Percentiles rank a stretch among this genome's conserved stretches.
Conservation (phyloP, 1,139 yeast species). For the Arxiozyma bovina region DNA sequence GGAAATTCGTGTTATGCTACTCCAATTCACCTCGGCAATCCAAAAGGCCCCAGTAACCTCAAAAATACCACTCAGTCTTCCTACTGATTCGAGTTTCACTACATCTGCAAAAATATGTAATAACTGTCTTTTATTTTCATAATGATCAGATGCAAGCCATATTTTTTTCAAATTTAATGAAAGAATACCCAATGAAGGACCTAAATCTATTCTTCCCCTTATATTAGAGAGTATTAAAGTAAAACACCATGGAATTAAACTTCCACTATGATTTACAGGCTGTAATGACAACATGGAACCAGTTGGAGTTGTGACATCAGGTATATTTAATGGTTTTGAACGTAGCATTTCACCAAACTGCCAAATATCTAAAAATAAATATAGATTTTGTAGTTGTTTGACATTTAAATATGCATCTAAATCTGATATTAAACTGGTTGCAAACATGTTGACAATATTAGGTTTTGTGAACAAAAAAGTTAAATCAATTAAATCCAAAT, state of each 20-base stretch:
- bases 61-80: constrained; percentile 72
- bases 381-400: constrained; percentile 80
- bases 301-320: constrained; percentile 8
- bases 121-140: constrained; percentile 64
- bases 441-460: constrained; percentile 36
- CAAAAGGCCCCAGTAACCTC: constrained; percentile 42
- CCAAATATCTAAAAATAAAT: constrained; percentile 83
- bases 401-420: constrained; percentile 61
- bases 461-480: constrained; percentile 38
- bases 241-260: constrained; percentile 58
- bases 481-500: constrained; percentile 42
- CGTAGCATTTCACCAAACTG: constrained; percentile 35
- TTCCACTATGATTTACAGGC: neutral
- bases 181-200: constrained; percentile 71
- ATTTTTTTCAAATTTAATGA: constrained; percentile 46
- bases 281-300: constrained; percentile 9
- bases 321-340: constrained; percentile 9
- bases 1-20: constrained; percentile 36
- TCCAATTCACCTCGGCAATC: constrained; percentile 69
- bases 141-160: constrained; percentile 66
- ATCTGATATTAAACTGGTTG: constrained; percentile 49
- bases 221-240: constrained; percentile 49
- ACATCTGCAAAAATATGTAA: constrained; percentile 52
- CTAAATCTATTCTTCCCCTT: constrained; percentile 59
- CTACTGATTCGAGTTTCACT: constrained; percentile 50